phyloP scores from a whole-genome alignment of 768 basidiomycete species.

The Mycena albidolilacea region DNA sequence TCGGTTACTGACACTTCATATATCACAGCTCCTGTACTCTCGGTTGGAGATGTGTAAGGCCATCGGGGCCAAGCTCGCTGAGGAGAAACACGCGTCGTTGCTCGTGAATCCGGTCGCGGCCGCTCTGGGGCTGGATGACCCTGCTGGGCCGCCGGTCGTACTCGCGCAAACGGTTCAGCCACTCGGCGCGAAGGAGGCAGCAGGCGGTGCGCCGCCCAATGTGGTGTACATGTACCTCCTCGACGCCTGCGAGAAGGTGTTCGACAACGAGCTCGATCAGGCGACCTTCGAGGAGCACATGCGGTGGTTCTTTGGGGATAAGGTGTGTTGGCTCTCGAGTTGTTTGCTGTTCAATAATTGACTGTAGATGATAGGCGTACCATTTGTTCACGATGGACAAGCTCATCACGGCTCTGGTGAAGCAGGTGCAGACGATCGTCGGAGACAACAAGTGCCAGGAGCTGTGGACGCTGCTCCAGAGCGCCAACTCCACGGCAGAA shows the following conservation, averaged over 20 bases:
- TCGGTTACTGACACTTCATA: not conserved
- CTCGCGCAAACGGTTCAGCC: conserved; percentile 78
- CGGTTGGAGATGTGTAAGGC: conserved; percentile 90
- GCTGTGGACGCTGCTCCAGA: conserved; percentile 82
- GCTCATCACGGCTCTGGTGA: conserved; percentile 88
- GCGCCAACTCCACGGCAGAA: conserved; percentile 64
- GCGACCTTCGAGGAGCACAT: conserved; percentile 95
- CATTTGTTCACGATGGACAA: conserved; percentile 95
- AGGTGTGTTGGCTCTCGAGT: conserved; percentile 61
- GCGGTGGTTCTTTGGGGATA: conserved; percentile 93
- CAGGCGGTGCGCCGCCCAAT: conserved; percentile 60
- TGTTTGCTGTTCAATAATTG: conserved; percentile 25
- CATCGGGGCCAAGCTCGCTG: conserved; percentile 79
- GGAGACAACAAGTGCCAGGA: conserved; percentile 91
- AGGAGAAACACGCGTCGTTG: conserved; percentile 74
- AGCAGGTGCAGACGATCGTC: conserved; percentile 92
- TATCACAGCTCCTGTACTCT: conserved; percentile 84
- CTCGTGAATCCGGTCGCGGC: conserved; percentile 87
- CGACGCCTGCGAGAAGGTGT: conserved; percentile 92
- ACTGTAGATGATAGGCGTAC: conserved; percentile 77
- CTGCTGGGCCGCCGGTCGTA: conserved; percentile 79
- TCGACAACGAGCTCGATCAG: conserved; percentile 94
- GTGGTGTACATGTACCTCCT: conserved; percentile 92
- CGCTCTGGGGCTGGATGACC: conserved; percentile 88
- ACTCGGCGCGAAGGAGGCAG: conserved; percentile 64